These are phyloP conservation scores for Pulveroboletus sp. DNA, from an alignment of 768 basidiomycete species.

Conservation along the genomic window DNA sequence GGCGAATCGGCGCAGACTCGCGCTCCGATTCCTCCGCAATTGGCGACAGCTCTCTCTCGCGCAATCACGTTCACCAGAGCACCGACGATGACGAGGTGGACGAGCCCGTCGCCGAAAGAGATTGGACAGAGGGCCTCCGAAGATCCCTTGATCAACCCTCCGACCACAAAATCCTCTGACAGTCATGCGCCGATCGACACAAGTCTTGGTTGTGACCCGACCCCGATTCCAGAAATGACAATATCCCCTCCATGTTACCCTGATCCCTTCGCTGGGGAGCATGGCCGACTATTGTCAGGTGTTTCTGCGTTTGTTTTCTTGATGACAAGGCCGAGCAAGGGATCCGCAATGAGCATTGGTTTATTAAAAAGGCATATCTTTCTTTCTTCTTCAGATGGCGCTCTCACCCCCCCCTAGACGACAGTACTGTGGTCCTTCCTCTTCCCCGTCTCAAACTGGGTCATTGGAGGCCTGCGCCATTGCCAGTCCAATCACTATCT, in stretches of 20 bases:
- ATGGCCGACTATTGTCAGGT: conserved; percentile 41
- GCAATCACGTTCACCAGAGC: conserved; percentile 27
- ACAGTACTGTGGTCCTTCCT: conserved; percentile 58
- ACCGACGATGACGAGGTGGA: conserved; percentile 47
- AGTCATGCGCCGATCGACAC: conserved; percentile 34
- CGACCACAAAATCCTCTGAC: conserved; percentile 48
- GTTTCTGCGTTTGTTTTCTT: conserved; percentile 45
- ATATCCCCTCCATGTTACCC: conserved; percentile 29
- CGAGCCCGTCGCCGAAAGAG: conserved; percentile 71
- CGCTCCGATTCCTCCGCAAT: conserved; percentile 52
- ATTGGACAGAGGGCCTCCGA: conserved; percentile 42
- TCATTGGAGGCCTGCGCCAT: conserved; percentile 53
- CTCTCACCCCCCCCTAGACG: conserved; percentile 28
- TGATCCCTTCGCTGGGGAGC: conserved; percentile 52
- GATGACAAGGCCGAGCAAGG: conserved; percentile 52
- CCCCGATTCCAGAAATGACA: conserved; percentile 32
- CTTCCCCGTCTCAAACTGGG: conserved; percentile 69
- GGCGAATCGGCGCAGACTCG: conserved; percentile 51
- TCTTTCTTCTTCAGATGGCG: neutral
- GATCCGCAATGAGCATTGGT: conserved; percentile 67
- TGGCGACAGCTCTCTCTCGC: conserved; percentile 45
- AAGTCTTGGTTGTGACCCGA: conserved; percentile 35
- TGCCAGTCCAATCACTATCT: conserved; percentile 36
- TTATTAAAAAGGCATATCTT: conserved; percentile 47
- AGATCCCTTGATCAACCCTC: conserved; percentile 52